phyloP scores from a whole-genome alignment of 202 grass and related monocot genomes.

The Dendrocalamus latiflorus region DNA sequence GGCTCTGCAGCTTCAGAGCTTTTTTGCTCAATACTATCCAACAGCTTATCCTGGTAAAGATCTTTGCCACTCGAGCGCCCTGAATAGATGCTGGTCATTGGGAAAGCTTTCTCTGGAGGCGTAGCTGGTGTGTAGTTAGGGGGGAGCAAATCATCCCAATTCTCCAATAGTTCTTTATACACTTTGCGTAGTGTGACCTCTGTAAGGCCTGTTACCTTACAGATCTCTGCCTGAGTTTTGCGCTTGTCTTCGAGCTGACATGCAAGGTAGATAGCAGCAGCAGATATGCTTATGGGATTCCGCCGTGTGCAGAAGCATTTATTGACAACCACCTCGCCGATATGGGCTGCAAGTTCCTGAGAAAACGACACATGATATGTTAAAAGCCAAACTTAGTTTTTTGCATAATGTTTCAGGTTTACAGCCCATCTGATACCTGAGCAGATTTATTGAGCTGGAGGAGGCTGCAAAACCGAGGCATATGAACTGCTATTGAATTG shows the following conservation, averaged over 20 bases:
- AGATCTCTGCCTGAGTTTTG: slow-evolving; percentile 97
- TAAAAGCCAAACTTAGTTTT: not conserved
- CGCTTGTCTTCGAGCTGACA: slow-evolving; percentile 97
- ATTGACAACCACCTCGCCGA: slow-evolving; percentile 93
- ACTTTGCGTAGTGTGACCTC: slow-evolving; percentile 98
- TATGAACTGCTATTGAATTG: slow-evolving; percentile 95
- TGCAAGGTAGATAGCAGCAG: slow-evolving; percentile 93
- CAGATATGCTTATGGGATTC: slow-evolving; percentile 98
- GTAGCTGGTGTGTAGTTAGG: slow-evolving; percentile 85
- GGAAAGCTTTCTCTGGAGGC: slow-evolving; percentile 89
- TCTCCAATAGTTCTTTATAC: slow-evolving; percentile 94
- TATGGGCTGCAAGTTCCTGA: slow-evolving; percentile 93
- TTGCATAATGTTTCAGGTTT: not conserved
- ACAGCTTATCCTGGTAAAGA: too few relatives aligned
- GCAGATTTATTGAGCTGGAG: slow-evolving; percentile 98
- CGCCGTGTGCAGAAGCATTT: slow-evolving; percentile 92
- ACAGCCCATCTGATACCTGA: slow-evolving; percentile 53
- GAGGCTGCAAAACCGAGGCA: slow-evolving; percentile 95
- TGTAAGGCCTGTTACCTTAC: slow-evolving; percentile 89
- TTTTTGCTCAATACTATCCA: too few relatives aligned
- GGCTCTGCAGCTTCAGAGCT: too few relatives aligned
- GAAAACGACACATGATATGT: not conserved
- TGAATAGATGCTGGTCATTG: slow-evolving; percentile 72
- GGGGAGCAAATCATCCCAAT: slow-evolving; percentile 88
- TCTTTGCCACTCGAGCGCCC: too few relatives aligned